Conservation (phyloP, 257 asterid species). For the Oldenlandia corymbosa region DNA sequence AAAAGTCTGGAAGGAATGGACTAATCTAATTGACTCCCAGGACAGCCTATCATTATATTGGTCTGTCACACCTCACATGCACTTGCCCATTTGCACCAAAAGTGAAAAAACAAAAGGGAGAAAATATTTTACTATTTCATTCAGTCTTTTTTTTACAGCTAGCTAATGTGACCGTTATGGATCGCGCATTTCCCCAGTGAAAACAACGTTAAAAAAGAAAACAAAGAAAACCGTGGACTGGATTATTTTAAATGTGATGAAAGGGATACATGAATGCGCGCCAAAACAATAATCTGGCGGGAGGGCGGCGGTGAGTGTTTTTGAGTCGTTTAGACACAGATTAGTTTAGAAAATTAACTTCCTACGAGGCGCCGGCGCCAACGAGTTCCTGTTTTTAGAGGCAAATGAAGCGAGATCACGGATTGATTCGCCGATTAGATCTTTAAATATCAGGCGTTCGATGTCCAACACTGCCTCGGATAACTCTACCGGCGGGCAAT, state of each 20-base stretch:
- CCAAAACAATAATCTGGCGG: conserved; percentile 20
- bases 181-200: background rate
- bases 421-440: conserved; percentile 62
- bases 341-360: conserved; percentile 53
- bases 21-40: conserved; percentile 10
- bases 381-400: conserved; percentile 25
- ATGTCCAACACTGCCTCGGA: conserved; percentile 68
- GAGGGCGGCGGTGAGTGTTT: conserved; percentile 16
- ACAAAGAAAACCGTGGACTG: background rate
- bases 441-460: conserved; percentile 81
- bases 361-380: conserved; percentile 50
- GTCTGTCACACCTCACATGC: conserved; percentile 22
- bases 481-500: conserved; percentile 59
- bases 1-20: background rate
- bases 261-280: conserved; percentile 8
- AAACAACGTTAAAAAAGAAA: background rate
- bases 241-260: background rate
- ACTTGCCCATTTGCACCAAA: background rate
- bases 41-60: conserved; percentile 11
- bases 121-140: background rate
- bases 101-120: conserved; percentile 3
- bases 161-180: conserved; percentile 16
- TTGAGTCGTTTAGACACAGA: too few relatives aligned
- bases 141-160: conserved; percentile 13
- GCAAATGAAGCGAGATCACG: conserved; percentile 57